Base-by-base conservation (phyloP, 495 filamentous ascomycete species). In the Neurospora sp. region DNA sequence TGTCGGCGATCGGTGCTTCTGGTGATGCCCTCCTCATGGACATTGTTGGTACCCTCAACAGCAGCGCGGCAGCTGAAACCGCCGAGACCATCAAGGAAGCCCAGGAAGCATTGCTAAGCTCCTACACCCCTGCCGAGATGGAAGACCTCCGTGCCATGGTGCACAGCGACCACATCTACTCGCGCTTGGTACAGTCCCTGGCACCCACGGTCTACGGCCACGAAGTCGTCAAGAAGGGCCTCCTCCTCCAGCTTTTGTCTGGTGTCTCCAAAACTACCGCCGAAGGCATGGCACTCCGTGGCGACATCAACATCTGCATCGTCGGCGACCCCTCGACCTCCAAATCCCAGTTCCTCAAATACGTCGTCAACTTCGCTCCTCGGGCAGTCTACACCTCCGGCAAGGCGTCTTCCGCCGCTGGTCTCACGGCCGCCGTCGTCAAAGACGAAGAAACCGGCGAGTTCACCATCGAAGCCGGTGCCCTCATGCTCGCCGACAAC, bases 371-470 rank as follows among this genome's bases (percentile, higher is more conserved):
- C 66, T 93, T 99, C 80, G 90, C 97, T 38, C 96, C 96, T 12
- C 95, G 96, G 39, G 93, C 96, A 4, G 95, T 99, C 72, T 99
- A 99, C 80, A 99, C 96, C 31, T 97, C 94, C 40, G 96, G 96
- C 74, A 99, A 99, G 84, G 96, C 96, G 11, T 98, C 96, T 14
- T 98, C 96, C 0, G 96, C 96, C 16, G 96, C 96, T 72, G 96
- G 96, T 92, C 90, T 99, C 73, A 99, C 96, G 3, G 96, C 96
- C 14, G 95, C 96, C 0, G 96, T 99, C 3, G 92, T 98, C 69
- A 98, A 98, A 78, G 96, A 99, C 79, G 93, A 97, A 75, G 96
- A 99, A 81, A 98, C 96, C 14, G 96, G 96, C 70, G 96, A 99
- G 77, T 97, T 97, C 82, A 99, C 96, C 39, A 99, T 99, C 75